Conservation (phyloP, 148 eudicot genomes). For the Cornus kousa region DNA sequence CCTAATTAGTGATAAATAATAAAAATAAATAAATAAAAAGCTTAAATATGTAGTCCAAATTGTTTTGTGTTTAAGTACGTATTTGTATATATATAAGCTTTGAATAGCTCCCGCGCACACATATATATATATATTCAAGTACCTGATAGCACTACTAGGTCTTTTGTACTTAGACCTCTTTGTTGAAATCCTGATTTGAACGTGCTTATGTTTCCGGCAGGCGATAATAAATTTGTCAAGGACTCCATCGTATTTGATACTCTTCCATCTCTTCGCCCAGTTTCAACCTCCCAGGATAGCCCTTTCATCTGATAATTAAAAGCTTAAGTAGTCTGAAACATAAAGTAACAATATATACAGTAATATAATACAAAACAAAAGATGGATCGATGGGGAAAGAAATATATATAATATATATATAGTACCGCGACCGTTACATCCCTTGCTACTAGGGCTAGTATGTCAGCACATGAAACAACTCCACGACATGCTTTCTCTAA, state of each 20-base stretch:
- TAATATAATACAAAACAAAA: not conserved
- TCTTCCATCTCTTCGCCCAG: conserved; percentile 37
- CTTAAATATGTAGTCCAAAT: not conserved
- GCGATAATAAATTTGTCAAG: conserved; percentile 16
- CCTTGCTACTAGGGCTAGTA: conserved; percentile 31
- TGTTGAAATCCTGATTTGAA: conserved; percentile 12
- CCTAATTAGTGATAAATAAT: not conserved
- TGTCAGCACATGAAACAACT: conserved; percentile 32
- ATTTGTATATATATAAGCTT: not conserved
- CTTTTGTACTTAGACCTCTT: conserved; percentile 21
- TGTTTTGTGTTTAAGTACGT: too few relatives aligned
- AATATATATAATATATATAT: too few relatives aligned
- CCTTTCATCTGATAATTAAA: conserved; percentile 25
- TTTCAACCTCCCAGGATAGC: conserved; percentile 24
- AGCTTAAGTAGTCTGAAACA: not conserved
- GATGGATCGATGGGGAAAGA: too few relatives aligned
- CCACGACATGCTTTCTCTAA: conserved; percentile 25
- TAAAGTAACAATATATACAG: too few relatives aligned
- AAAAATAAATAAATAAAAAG: too few relatives aligned
- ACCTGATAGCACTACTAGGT: conserved; percentile 29
- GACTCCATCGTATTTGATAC: conserved; percentile 20
- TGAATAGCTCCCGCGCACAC: too few relatives aligned
- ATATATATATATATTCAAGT: not conserved
- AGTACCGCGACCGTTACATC: conserved; percentile 26
- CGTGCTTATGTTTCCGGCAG: conserved; percentile 23